Percentiles rank a stretch among this genome's conserved stretches.
phyloP scores from a whole-genome alignment of 73 alveolate genomes.

The Uronychia setigera region DNA sequence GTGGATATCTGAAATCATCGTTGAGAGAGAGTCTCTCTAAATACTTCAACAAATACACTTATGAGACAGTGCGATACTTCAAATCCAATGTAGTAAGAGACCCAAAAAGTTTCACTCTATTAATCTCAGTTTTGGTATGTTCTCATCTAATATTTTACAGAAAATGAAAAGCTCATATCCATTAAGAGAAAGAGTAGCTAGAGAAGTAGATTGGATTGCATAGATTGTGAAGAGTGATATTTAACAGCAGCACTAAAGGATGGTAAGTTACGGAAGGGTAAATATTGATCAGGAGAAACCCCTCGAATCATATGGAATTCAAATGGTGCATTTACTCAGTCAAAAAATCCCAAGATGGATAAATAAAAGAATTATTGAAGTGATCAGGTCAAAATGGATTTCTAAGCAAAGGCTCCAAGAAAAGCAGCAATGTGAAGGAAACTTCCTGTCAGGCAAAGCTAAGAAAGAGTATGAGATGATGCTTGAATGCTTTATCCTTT shows the following conservation, averaged over 20 bases:
- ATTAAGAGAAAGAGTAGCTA: slow-evolving; percentile 46
- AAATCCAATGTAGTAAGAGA: neutral
- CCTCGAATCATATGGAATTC: neutral
- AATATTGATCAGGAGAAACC: neutral
- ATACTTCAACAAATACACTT: slow-evolving; percentile 39
- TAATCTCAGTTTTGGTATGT: neutral
- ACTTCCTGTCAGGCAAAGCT: neutral
- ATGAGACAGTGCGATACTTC: slow-evolving; percentile 33
- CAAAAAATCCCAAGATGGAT: slow-evolving; percentile 7
- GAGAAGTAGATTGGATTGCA: slow-evolving; percentile 26
- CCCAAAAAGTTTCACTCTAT: neutral
- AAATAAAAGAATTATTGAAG: neutral
- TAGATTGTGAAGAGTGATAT: neutral
- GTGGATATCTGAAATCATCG: slow-evolving; percentile 32
- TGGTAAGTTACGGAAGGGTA: too few species aligned
- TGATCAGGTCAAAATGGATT: neutral
- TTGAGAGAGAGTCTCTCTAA: slow-evolving; percentile 46
- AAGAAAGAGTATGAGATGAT: slow-evolving; percentile 13
- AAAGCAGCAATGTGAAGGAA: neutral
- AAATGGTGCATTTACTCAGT: neutral
- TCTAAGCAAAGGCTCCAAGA: neutral
- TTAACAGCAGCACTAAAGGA: too few species aligned
- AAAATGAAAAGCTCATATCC: slow-evolving; percentile 27
- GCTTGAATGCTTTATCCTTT: neutral
- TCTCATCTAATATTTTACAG: neutral